Evolutionary conservation across 257 asterid species (phyloP).

Genomic region (Fraxinus anomala): DNA sequence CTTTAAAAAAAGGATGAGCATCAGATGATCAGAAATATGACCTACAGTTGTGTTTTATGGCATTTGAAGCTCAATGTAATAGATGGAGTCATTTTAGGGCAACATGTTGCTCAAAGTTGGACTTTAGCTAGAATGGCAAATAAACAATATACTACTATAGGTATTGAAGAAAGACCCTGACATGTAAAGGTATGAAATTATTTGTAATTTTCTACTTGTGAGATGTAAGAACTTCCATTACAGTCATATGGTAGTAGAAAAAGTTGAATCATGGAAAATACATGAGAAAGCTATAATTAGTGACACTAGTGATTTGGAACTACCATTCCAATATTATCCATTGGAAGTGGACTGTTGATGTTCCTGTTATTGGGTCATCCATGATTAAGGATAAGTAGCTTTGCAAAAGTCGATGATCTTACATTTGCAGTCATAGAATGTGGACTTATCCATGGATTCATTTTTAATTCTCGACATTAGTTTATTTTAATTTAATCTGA

Average conservation of each 20-base stretch:
- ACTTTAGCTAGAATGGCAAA: too few relatives aligned
- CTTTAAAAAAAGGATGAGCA: too few relatives aligned
- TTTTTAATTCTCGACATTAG: background rate
- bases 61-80: too few relatives aligned
- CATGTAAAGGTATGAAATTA: background rate
- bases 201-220: background rate
- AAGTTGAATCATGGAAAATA: background rate
- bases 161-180: background rate
- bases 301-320: background rate
- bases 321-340: background rate
- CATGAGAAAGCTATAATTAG: background rate
- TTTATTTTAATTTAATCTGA: background rate
- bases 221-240: background rate
- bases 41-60: too few relatives aligned
- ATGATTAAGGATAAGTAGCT: background rate
- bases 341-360: background rate
- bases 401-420: background rate
- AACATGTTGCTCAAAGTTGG: too few relatives aligned
- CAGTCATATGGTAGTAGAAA: background rate
- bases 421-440: background rate
- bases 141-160: too few relatives aligned
- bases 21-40: too few relatives aligned
- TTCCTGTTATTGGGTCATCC: background rate
- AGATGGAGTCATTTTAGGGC: too few relatives aligned
- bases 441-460: background rate